Evolutionary conservation across 192 early-diverging fungal genomes (phyloP).

Genomic region (Backusella sp.): DNA sequence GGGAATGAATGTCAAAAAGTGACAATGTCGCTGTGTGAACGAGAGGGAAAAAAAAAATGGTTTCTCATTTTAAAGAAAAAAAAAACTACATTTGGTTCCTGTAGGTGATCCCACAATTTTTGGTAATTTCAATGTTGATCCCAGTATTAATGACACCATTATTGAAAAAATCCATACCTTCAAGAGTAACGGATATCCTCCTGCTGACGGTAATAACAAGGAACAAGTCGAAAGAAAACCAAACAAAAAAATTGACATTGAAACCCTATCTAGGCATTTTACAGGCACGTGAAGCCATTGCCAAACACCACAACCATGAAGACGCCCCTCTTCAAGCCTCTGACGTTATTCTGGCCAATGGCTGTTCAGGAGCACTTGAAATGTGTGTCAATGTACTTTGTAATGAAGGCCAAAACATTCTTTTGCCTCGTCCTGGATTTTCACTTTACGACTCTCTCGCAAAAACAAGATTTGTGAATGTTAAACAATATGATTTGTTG

Average conservation of each 20-base stretch:
- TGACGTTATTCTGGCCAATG: conserved; percentile 82
- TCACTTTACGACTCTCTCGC: conserved; percentile 84
- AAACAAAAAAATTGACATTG: neutral
- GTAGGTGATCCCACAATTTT: conserved; percentile 84
- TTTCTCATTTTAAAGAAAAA: neutral
- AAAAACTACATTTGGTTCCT: neutral
- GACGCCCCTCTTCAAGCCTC: conserved; percentile 68
- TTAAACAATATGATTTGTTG: conserved; percentile 78
- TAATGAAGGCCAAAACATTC: conserved; percentile 81
- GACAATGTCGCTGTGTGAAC: neutral
- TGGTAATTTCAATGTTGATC: conserved; percentile 86
- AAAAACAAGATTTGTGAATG: conserved; percentile 72
- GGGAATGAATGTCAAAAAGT: neutral
- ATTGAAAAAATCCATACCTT: conserved; percentile 62
- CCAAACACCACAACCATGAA: conserved; percentile 61
- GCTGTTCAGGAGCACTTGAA: conserved; percentile 77
- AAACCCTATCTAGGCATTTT: conserved; percentile 36
- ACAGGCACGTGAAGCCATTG: conserved; percentile 73
- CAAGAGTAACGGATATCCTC: conserved; percentile 83
- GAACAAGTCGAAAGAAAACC: neutral
- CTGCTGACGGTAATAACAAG: conserved; percentile 59
- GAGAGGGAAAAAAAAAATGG: no score
- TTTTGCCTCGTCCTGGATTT: conserved; percentile 84
- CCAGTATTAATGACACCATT: conserved; percentile 69
- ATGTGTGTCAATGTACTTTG: conserved; percentile 71